Evolutionary conservation across 768 basidiomycete genomes (phyloP).

Genomic region (Scleroderma bovista): DNA sequence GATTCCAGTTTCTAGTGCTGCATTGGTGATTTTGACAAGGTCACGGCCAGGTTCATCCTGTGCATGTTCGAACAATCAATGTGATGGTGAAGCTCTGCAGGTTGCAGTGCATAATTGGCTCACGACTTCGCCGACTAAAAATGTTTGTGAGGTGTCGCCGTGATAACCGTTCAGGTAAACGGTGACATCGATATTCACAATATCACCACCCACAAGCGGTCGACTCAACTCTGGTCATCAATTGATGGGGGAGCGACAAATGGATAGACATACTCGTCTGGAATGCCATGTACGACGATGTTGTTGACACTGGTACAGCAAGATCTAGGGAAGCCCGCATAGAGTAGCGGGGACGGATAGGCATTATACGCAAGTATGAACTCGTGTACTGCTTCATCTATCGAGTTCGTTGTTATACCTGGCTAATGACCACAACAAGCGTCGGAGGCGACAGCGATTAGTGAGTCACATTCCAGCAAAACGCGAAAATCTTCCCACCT

Average conservation of each 20-base stretch:
- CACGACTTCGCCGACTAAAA: conserved; percentile 76
- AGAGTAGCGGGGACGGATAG: conserved; percentile 83
- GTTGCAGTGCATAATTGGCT: conserved; percentile 12
- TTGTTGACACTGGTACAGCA: conserved; percentile 79
- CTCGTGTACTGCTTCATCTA: conserved; percentile 70
- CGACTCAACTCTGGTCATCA: conserved; percentile 48
- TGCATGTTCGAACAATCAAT: neutral
- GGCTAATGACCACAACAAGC: conserved; percentile 40
- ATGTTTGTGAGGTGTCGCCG: conserved; percentile 85
- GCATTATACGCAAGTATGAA: conserved; percentile 63
- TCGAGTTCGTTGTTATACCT: conserved; percentile 66
- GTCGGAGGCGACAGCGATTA: neutral
- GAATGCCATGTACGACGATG: conserved; percentile 82
- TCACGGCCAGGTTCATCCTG: conserved; percentile 69
- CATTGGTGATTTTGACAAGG: conserved; percentile 55
- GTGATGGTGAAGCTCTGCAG: neutral
- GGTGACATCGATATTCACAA: conserved; percentile 86
- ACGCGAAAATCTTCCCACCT: conserved; percentile 29
- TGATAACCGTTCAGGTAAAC: conserved; percentile 81
- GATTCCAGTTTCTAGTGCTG: conserved; percentile 70
- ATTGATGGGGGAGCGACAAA: neutral
- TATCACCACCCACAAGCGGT: conserved; percentile 74
- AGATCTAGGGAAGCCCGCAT: conserved; percentile 49
- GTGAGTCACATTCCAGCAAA: neutral
- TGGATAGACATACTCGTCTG: conserved; percentile 62